Conservation (phyloP, 2,329 filamentous ascomycete genomes). For the Teratosphaeria zuluensis region DNA sequence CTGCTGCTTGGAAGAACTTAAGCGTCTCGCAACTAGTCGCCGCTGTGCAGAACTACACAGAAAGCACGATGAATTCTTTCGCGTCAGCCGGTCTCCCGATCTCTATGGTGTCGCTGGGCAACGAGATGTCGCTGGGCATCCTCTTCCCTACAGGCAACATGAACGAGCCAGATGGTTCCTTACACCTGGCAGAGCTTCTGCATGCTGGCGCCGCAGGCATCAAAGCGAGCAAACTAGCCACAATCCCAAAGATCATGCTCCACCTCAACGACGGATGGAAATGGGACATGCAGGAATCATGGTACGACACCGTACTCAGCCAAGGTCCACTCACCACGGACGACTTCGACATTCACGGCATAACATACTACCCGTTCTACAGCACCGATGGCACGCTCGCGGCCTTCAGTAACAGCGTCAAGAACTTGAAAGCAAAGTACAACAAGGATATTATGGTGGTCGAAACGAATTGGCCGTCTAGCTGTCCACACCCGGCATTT, state of each 20-base stretch:
- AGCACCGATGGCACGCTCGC: slow-evolving; percentile 18
- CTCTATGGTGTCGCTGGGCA: slow-evolving; percentile 30
- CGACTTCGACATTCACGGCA: slow-evolving; percentile 22
- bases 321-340: slow-evolving; percentile 14
- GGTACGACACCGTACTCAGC: slow-evolving; percentile 21
- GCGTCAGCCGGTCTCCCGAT: slow-evolving; percentile 28
- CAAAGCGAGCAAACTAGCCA: slow-evolving; percentile 16
- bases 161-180: slow-evolving; percentile 16
- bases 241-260: slow-evolving; percentile 22
- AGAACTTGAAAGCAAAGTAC: slow-evolving; percentile 14
- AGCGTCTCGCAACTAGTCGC: slow-evolving; percentile 22
- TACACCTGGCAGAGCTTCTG: slow-evolving; percentile 25
- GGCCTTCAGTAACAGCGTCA: slow-evolving; percentile 13
- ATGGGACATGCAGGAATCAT: slow-evolving; percentile 20
- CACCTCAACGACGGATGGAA: slow-evolving; percentile 27
- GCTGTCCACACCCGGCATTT: slow-evolving; percentile 18
- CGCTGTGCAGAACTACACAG: slow-evolving; percentile 24
- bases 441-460: slow-evolving; percentile 19
- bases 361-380: slow-evolving; percentile 24
- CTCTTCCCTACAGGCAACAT: slow-evolving; percentile 27
- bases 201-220: slow-evolving; percentile 21
- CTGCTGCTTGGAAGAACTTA: slow-evolving; percentile 24
- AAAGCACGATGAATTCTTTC: slow-evolving; percentile 31
- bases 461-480: slow-evolving; percentile 23
- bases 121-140: slow-evolving; percentile 28